Evolutionary conservation across 176 grass and related monocot species (phyloP).

Genomic region (Cenchrus purpureus): DNA sequence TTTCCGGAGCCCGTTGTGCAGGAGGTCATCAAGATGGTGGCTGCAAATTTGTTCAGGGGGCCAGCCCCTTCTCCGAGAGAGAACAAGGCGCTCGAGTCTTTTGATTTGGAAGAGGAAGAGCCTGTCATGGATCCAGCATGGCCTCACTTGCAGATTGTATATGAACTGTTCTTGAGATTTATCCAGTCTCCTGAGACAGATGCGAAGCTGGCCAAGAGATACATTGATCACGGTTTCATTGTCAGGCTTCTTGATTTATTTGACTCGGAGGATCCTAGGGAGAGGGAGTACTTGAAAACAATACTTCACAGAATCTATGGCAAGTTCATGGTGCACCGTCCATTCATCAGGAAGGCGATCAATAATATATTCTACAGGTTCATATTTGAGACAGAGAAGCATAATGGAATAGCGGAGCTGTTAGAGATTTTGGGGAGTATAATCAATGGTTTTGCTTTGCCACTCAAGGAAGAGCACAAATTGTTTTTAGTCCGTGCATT

Average conservation of each 20-base stretch:
- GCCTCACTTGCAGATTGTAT: conserved; percentile 73
- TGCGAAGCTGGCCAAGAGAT: conserved; percentile 75
- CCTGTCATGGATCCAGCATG: conserved; percentile 77
- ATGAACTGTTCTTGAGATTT: conserved; percentile 77
- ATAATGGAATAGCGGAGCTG: conserved; percentile 70
- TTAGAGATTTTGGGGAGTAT: conserved; percentile 81
- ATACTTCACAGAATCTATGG: conserved; percentile 87
- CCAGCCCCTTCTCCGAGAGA: conserved; percentile 48
- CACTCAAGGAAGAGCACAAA: conserved; percentile 82
- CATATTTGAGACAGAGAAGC: conserved; percentile 82
- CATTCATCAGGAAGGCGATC: conserved; percentile 74
- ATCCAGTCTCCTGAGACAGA: conserved; percentile 72
- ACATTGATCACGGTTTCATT: conserved; percentile 67
- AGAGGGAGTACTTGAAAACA: conserved; percentile 78
- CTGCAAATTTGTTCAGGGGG: conserved; percentile 60
- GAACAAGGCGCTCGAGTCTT: conserved; percentile 55
- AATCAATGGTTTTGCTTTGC: conserved; percentile 80
- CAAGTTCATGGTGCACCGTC: conserved; percentile 81
- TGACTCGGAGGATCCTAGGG: conserved; percentile 76
- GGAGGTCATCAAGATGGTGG: conserved; percentile 60
- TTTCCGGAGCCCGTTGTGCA: conserved; percentile 58
- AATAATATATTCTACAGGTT: conserved; percentile 82
- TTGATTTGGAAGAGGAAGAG: conserved; percentile 80
- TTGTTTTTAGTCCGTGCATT: conserved; percentile 65
- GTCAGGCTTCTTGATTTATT: conserved; percentile 72